These are phyloP conservation scores for Lactarius deliciosus DNA, from an alignment of 768 basidiomycete genomes.

Conservation along the genomic window DNA sequence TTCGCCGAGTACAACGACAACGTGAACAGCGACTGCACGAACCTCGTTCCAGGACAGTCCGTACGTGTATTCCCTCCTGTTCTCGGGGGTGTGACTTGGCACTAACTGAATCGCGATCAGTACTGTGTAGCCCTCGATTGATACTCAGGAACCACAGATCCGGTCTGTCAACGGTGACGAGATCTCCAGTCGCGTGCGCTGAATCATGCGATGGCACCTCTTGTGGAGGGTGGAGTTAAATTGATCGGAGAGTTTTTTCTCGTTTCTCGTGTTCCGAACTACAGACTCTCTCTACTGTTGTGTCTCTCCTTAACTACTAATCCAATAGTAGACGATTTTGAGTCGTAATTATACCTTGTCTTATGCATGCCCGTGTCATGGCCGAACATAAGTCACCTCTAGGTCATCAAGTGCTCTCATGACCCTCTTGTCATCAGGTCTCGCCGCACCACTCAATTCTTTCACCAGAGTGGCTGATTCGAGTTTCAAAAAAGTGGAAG, in stretches of 20 bases:
- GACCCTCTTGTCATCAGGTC: too few relatives aligned
- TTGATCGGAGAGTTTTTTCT: background rate
- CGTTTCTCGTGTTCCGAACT: background rate
- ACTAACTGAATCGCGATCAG: conserved; percentile 4
- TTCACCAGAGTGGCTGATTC: too few relatives aligned
- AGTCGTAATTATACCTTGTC: background rate
- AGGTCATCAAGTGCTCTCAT: too few relatives aligned
- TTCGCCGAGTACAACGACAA: conserved; percentile 21
- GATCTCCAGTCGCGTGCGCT: background rate
- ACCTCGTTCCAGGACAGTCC: conserved; percentile 7
- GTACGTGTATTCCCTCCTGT: conserved; percentile 8
- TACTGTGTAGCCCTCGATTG: conserved; percentile 18
- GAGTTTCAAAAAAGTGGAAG: too few relatives aligned
- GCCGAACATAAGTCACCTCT: too few relatives aligned
- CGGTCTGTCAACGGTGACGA: background rate
- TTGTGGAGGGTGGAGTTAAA: background rate
- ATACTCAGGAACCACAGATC: background rate
- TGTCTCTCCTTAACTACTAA: too few relatives aligned
- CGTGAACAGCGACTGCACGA: conserved; percentile 8
- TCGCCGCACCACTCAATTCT: too few relatives aligned
- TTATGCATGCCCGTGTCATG: too few relatives aligned
- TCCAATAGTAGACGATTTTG: background rate
- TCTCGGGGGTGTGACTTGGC: too few relatives aligned
- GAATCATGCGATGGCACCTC: background rate
- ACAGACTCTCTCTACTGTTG: background rate